These are phyloP conservation scores for Eimeria necatrix DNA, from an alignment of 169 alveolate species.

Conservation along the genomic window DNA sequence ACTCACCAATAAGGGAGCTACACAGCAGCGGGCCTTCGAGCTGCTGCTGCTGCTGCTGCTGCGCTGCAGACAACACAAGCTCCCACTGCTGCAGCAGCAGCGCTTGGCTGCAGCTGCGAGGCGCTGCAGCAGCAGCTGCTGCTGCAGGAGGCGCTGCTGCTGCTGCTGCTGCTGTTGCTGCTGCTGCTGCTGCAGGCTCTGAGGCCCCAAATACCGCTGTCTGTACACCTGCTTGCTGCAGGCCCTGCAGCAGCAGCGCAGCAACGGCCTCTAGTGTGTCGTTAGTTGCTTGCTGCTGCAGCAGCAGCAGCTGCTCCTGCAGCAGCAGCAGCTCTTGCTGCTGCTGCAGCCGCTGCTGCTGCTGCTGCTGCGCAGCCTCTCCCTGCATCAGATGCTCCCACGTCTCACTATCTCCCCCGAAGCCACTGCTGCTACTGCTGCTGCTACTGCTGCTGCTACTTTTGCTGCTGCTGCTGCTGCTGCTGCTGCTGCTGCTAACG, in stretches of 20 bases:
- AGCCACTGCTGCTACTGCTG: not conserved
- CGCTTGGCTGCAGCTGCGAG: not conserved
- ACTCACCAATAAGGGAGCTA: not conserved
- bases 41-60: slow-evolving; percentile 10
- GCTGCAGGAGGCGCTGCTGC: not conserved
- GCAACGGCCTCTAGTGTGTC: slow-evolving; percentile 16
- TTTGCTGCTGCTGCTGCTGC: not conserved
- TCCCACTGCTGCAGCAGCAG: slow-evolving; percentile 20
- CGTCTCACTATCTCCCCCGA: not conserved
- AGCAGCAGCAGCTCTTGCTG: not conserved
- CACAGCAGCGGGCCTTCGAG: slow-evolving; percentile 1
- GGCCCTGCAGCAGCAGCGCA: not conserved
- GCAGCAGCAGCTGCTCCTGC: slow-evolving; percentile 31
- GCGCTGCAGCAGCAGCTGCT: not conserved
- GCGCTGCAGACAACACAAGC: not conserved
- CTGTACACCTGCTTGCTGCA: not conserved
- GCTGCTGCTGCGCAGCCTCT: too few species aligned
- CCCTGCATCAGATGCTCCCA: not conserved
- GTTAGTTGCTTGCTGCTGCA: not conserved
- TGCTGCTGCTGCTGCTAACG: not conserved
- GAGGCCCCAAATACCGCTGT: too few species aligned
- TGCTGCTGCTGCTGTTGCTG: not conserved
- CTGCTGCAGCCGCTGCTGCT: not conserved
- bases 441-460: not conserved
- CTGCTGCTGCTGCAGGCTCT: not conserved